A percentile compares a stretch with the other conserved stretches of the same genome.
phyloP scores from a whole-genome alignment of 225 moss, liverwort and hornwort genomes.

The Lunularia cruciata region DNA sequence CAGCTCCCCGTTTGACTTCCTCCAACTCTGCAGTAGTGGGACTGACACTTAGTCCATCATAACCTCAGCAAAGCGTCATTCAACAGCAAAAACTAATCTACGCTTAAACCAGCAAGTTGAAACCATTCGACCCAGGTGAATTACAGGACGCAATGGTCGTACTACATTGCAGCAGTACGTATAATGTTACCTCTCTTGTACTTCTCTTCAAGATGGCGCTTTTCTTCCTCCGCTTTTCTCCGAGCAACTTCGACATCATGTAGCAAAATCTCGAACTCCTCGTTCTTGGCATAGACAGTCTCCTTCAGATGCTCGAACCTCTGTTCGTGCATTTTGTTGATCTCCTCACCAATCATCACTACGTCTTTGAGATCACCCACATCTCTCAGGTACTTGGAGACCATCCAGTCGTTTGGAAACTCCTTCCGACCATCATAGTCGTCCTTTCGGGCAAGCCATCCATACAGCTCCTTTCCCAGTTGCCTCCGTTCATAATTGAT shows the following conservation, averaged over 20 bases:
- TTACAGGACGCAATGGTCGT: too few species aligned
- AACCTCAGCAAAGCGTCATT: too few species aligned
- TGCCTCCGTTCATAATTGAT: slow-evolving; percentile 17
- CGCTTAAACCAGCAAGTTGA: too few species aligned
- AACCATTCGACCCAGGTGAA: too few species aligned
- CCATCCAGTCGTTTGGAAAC: slow-evolving; percentile 11
- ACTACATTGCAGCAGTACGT: too few species aligned
- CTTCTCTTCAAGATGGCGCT: slow-evolving; percentile 26
- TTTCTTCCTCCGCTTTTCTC: slow-evolving; percentile 23
- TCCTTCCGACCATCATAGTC: slow-evolving; percentile 34
- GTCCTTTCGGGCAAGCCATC: slow-evolving; percentile 71
- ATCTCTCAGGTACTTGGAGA: slow-evolving; percentile 25
- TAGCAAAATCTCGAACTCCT: slow-evolving; percentile 15
- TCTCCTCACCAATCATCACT: slow-evolving; percentile 25
- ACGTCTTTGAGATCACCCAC: slow-evolving; percentile 35
- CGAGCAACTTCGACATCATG: slow-evolving; percentile 25
- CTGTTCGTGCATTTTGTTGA: slow-evolving; percentile 31
- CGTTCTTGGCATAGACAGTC: slow-evolving; percentile 19
- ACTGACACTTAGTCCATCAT: too few species aligned
- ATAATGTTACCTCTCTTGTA: slow-evolving; percentile 41
- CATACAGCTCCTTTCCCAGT: slow-evolving; percentile 52
- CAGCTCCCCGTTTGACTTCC: slow-evolving; percentile 24
- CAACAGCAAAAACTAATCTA: too few species aligned
- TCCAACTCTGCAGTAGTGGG: slow-evolving; percentile 41
- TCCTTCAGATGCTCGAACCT: slow-evolving; percentile 27